Evolutionary conservation across 306 rosid species (phyloP), one percentile per base, ranked within the genome.

Genomic region (Corylus americana): DNA sequence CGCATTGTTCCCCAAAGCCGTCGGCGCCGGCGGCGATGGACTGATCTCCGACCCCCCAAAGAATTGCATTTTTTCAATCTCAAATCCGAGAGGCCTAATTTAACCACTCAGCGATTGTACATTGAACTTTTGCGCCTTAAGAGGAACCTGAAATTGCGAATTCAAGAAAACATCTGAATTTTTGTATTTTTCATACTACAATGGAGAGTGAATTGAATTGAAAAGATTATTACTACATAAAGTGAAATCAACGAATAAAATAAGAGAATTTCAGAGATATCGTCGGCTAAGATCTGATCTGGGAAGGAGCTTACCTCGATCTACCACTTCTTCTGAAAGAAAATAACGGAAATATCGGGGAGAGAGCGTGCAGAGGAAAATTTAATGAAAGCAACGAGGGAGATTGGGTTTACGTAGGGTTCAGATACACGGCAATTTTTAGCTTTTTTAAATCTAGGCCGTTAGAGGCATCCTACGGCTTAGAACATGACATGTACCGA

Each of bases 11-110:
- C 97, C 97, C 8, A 94, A 80, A 25, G 90, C 93, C 54, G 98
- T 87, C 0, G 92, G 90, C 8, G 80, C 89, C 64, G 99, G 94
- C 13, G 97, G 99, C 53, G 93, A 96, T n/a, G 99, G 99, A 78
- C 97, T 96, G 67, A 96, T 93, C 84, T 95, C 99, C 22, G 97
- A 88, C 2, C 94, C 96, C 58, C 98, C 94, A 76, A 95, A 95
- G 90, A 95, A 95, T 85, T 95, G 99, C 99, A 95, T 95, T 35
- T 75, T 75, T 87, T 74, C 55, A 17, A 45, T 27, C 59, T 70
- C 6, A 18, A 47, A 35, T 0, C 72, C 0, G 27, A 39, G 9
- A 16, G 18, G 1, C 8, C 45, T 42, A 42, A 42, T 42, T 42
- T 5, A 42, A 39, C 37, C 7, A 10, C 18, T 7, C 50, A 39